phyloP scores from a whole-genome alignment of 176 grass and related monocot species.

The Triticum dicoccoides region DNA sequence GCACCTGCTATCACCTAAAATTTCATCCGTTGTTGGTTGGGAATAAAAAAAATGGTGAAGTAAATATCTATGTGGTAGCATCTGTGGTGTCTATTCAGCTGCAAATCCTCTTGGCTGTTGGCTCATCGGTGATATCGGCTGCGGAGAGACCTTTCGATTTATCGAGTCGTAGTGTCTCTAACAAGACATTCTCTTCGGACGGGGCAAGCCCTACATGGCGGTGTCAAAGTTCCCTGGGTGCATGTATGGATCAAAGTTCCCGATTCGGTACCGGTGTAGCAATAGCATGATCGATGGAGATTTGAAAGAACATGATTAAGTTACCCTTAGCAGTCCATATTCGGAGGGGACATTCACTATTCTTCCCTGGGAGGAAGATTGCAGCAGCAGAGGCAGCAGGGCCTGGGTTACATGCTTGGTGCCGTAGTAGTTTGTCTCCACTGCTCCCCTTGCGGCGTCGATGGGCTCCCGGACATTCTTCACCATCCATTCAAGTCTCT shows the following conservation, averaged over 20 bases:
- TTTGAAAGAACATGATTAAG: too few species aligned
- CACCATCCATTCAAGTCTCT: slow-evolving; percentile 4
- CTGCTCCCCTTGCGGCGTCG: slow-evolving; percentile 13
- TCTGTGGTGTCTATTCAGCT: background rate
- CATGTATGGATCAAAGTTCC: too few species aligned
- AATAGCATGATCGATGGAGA: too few species aligned
- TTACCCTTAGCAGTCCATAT: slow-evolving; percentile 34
- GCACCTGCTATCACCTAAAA: too few species aligned
- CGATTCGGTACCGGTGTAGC: too few species aligned
- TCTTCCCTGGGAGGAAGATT: slow-evolving; percentile 34
- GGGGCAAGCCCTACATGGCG: background rate
- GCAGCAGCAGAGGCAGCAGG: slow-evolving; percentile 39
- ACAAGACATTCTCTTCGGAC: background rate
- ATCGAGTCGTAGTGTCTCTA: background rate
- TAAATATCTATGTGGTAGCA: too few species aligned
- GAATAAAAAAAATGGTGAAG: too few species aligned
- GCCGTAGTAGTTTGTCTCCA: slow-evolving; percentile 65
- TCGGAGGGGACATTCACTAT: slow-evolving; percentile 54
- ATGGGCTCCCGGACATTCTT: slow-evolving; percentile 1
- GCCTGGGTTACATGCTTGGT: slow-evolving; percentile 33
- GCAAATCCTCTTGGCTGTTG: background rate
- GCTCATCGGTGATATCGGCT: background rate
- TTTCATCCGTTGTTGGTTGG: too few species aligned
- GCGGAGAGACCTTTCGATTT: background rate
- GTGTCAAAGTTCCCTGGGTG: background rate